Evolutionary conservation across 2,329 filamentous ascomycete species (phyloP).

Genomic region (Davidsoniella virescens): DNA sequence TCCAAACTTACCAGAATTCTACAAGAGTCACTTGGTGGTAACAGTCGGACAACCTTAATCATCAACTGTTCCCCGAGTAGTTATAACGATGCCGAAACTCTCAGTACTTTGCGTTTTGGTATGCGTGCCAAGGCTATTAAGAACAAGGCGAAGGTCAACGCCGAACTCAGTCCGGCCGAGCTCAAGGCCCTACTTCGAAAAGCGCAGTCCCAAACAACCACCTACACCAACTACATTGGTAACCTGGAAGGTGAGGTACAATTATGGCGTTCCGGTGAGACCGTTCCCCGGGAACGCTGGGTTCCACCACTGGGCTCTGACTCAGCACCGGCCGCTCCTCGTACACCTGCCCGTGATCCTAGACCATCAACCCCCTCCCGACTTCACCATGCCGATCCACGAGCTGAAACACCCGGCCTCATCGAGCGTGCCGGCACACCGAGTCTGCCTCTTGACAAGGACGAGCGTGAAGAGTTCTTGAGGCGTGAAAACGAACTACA

Average conservation of each 20-base stretch:
- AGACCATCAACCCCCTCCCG: constrained; percentile 31
- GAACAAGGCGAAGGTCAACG: constrained; percentile 99
- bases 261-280: constrained; percentile 74
- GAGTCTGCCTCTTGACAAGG: constrained; percentile 77
- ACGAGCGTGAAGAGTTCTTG: constrained; percentile 91
- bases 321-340: constrained; percentile 14
- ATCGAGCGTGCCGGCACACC: constrained; percentile 79
- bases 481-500: constrained; percentile 92
- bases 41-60: constrained; percentile 93
- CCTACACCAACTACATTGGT: constrained; percentile 73
- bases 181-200: constrained; percentile 88
- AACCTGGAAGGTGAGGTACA: constrained; percentile 73
- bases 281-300: constrained; percentile 82
- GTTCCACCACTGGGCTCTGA: constrained; percentile 36
- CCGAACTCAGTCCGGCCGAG: constrained; percentile 87
- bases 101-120: constrained; percentile 85
- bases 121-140: constrained; percentile 96
- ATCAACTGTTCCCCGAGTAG: constrained; percentile 99
- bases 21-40: constrained; percentile 93
- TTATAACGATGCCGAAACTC: constrained; percentile 91
- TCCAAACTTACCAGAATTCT: constrained; percentile 94
- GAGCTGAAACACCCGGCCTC: constrained; percentile 45
- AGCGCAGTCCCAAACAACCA: constrained; percentile 75
- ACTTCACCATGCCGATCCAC: constrained; percentile 35
- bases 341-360: constrained; percentile 27